Evolutionary conservation across 1,284 basidiomycete genomes (phyloP).

Genomic region (Trichosporon asahii): DNA sequence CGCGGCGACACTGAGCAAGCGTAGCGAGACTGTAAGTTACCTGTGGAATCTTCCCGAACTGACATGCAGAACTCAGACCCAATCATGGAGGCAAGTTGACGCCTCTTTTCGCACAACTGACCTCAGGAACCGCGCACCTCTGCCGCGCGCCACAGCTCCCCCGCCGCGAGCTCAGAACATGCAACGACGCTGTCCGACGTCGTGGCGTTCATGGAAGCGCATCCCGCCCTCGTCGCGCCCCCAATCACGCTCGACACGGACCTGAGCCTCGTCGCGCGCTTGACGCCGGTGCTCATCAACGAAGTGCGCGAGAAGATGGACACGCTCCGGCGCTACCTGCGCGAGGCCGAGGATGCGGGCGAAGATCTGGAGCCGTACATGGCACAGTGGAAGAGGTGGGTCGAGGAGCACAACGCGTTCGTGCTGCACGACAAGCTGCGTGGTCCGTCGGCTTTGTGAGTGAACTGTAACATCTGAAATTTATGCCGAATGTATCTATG

Average conservation of each 20-base stretch:
- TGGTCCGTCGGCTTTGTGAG: neutral
- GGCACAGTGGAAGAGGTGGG: neutral
- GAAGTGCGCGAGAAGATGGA: neutral
- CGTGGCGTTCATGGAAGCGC: neutral
- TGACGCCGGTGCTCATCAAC: neutral
- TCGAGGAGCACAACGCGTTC: neutral
- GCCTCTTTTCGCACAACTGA: neutral
- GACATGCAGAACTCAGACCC: neutral
- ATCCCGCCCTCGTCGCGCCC: neutral
- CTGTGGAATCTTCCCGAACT: neutral
- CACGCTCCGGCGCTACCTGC: neutral
- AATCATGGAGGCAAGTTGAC: neutral
- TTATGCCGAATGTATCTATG: neutral
- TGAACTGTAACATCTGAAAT: neutral
- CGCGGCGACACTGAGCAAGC: neutral
- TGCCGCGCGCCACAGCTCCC: too few species aligned
- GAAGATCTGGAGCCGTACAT: neutral
- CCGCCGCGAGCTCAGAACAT: too few species aligned
- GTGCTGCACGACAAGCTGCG: slow-evolving; percentile 2
- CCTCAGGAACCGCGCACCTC: neutral
- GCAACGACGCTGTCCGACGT: neutral
- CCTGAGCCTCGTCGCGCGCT: neutral
- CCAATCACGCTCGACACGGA: neutral
- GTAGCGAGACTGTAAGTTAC: neutral
- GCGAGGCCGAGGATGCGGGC: neutral